phyloP scores from a whole-genome alignment of 139 green algal genomes.

The Mychonastes homosphaera region DNA sequence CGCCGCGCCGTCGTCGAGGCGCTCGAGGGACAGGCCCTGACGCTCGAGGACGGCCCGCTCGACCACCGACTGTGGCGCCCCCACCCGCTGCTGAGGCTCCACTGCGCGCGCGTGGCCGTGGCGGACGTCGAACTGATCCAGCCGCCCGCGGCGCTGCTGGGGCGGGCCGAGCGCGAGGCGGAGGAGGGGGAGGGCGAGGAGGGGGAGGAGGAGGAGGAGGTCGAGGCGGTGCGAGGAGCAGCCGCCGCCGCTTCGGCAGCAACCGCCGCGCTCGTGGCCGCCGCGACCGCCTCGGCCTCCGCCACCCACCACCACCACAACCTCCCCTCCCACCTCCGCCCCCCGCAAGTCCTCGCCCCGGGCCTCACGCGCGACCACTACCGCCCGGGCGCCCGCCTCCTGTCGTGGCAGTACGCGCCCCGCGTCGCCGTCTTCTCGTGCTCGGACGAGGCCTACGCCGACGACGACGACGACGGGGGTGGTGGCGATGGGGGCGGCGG shows the following conservation, averaged over 20 bases:
- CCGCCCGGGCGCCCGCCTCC: background rate
- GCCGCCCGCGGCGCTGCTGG: no score
- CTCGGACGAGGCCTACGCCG: conserved; percentile 51
- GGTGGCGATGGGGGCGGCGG: no score
- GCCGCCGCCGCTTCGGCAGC: background rate
- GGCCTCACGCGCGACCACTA: background rate
- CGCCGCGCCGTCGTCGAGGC: conserved; percentile 13
- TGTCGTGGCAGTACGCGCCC: background rate
- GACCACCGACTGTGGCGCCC: background rate
- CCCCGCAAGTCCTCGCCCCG: background rate
- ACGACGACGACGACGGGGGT: conserved; percentile 69
- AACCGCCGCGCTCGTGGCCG: background rate
- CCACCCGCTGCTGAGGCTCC: background rate
- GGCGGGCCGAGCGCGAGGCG: background rate
- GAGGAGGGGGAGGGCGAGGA: no score
- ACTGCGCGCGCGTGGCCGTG: background rate
- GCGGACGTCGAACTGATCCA: no score
- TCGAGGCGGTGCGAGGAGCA: no score
- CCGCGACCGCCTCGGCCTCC: background rate
- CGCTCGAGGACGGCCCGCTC: background rate
- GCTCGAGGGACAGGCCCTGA: conserved; percentile 1
- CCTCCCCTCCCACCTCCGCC: background rate
- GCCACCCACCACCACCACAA: background rate
- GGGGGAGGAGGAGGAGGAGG: no score
- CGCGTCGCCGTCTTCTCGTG: conserved; percentile 12